phyloP scores from a whole-genome alignment of 2,329 filamentous ascomycete genomes.

The Pestalotiopsis sp. region DNA sequence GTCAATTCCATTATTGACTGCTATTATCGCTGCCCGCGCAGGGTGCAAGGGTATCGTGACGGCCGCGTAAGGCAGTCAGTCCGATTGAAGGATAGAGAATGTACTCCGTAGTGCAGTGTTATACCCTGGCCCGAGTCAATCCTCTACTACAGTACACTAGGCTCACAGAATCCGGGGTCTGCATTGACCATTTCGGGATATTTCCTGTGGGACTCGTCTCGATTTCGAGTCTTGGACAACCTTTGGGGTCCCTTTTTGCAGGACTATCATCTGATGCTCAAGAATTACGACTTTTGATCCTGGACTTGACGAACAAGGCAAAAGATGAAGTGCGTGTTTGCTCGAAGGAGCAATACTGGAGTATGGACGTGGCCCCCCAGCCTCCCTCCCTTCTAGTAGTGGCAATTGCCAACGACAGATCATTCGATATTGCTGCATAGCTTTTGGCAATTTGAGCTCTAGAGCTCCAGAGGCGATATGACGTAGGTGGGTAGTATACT shows the following conservation, averaged over 20 bases:
- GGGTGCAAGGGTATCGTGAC: neutral
- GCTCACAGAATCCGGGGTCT: constrained; percentile 6
- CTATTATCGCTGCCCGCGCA: neutral
- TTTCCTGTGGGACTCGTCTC: neutral
- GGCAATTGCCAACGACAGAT: neutral
- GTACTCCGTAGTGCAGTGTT: too few relatives aligned
- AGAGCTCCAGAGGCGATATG: too few relatives aligned
- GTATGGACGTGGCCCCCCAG: neutral
- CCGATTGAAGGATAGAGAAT: neutral
- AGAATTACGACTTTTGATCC: neutral
- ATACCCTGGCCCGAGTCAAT: neutral
- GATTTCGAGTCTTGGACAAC: neutral
- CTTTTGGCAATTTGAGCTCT: neutral
- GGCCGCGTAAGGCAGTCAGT: neutral
- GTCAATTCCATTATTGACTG: neutral
- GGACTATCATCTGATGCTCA: neutral
- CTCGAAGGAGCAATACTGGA: neutral
- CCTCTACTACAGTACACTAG: neutral
- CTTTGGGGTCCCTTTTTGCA: neutral
- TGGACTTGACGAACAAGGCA: too few relatives aligned
- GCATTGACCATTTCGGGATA: constrained; percentile 10
- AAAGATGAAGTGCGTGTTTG: neutral
- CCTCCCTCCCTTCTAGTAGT: neutral
- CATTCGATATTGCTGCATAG: neutral
- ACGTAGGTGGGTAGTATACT: too few relatives aligned